Conservation (phyloP, 768 basidiomycete genomes). For the Rhodotorula kratochvilovae region DNA sequence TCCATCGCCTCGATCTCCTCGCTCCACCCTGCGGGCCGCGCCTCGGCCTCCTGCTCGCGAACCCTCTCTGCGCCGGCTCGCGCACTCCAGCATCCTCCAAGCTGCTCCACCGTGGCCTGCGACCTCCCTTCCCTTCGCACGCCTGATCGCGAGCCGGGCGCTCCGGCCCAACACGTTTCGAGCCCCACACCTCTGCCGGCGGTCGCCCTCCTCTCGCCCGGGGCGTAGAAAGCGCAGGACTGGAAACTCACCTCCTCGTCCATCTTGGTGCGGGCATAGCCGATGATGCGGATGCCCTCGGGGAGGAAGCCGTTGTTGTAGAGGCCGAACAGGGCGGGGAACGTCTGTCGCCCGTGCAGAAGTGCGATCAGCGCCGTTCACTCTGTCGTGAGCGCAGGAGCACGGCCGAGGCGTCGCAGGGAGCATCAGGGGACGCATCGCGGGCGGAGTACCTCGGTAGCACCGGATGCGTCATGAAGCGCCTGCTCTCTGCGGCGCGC, state of each 20-base stretch:
- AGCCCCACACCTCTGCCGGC: no score
- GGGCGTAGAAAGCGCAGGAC: background rate
- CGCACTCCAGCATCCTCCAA: no score
- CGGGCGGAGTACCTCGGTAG: conserved; percentile 9
- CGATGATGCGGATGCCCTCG: conserved; percentile 78
- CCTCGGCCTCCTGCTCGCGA: no score
- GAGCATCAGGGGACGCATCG: background rate
- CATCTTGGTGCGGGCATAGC: conserved; percentile 97
- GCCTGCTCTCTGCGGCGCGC: no score
- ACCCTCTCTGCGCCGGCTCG: no score
- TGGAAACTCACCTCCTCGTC: conserved; percentile 51
- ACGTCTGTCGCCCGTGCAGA: conserved; percentile 58
- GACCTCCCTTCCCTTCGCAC: no score
- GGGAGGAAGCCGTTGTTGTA: conserved; percentile 77
- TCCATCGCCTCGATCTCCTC: background rate
- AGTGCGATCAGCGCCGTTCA: background rate
- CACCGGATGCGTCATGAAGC: conserved; percentile 1
- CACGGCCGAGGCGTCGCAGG: background rate
- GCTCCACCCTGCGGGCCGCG: no score
- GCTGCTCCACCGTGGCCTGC: no score
- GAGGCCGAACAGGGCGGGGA: conserved; percentile 89
- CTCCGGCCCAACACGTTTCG: no score
- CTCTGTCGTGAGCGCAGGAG: background rate
- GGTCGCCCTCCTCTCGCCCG: no score
- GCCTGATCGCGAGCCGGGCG: no score